Conservation (phyloP, 495 filamentous ascomycete species). For the Penicillium subrubescens region DNA sequence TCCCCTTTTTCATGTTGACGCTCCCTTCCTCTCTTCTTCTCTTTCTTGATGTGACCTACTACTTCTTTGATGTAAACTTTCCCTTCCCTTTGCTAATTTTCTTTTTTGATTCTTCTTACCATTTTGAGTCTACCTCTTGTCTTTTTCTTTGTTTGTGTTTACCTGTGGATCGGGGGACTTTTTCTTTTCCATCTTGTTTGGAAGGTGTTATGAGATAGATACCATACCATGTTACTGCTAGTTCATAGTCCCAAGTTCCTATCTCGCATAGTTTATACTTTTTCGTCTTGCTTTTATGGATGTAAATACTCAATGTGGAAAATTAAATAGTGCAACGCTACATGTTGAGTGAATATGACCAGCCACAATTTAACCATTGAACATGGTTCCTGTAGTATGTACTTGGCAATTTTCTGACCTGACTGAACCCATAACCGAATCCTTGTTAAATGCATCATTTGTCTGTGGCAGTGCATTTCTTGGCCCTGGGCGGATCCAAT, state of each 20-base stretch:
- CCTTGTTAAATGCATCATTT: not conserved
- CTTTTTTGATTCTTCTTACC: slow-evolving; percentile 4
- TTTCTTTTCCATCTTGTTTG: not conserved
- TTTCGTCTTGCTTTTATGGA: not conserved
- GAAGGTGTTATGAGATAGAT: slow-evolving; percentile 29
- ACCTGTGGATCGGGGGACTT: slow-evolving; percentile 19
- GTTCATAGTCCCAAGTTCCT: not conserved
- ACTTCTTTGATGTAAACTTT: slow-evolving; percentile 21
- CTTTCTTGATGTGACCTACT: slow-evolving; percentile 30
- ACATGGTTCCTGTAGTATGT: not conserved
- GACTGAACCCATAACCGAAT: not conserved
- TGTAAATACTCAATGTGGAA: not conserved
- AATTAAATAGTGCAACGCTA: too few relatives aligned
- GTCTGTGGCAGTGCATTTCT: slow-evolving; percentile 12
- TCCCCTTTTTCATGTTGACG: not conserved
- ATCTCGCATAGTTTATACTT: slow-evolving; percentile 20
- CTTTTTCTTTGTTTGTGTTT: slow-evolving; percentile 4
- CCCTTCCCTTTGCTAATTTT: slow-evolving; percentile 7
- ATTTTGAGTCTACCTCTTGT: not conserved
- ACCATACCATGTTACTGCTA: too few relatives aligned
- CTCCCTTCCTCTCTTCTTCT: slow-evolving; percentile 3
- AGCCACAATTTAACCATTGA: not conserved
- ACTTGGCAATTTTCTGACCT: not conserved
- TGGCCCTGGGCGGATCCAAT: not conserved
- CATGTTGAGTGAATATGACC: not conserved